A percentile compares a stretch with the other conserved stretches of the same genome.
Conservation (phyloP, 768 basidiomycete species). For the Xerocomus potaroensis region DNA sequence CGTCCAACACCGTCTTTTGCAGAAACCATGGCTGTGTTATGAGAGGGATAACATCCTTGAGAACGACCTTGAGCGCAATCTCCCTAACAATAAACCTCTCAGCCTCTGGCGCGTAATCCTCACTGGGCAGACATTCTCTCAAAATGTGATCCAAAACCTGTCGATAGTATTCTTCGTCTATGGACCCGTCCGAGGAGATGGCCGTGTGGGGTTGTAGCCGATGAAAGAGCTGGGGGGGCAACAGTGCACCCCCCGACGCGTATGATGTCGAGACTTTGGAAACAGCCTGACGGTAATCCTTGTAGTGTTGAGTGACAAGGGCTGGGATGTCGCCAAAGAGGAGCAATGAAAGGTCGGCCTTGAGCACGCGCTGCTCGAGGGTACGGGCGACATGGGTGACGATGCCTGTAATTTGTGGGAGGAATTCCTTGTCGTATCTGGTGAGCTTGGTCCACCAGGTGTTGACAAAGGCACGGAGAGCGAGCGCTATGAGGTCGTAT, state of each 20-base stretch:
- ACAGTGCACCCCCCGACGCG: slow-evolving; percentile 58
- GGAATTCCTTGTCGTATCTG: slow-evolving; percentile 77
- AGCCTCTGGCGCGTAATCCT: slow-evolving; percentile 67
- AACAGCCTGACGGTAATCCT: slow-evolving; percentile 68
- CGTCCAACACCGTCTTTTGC: slow-evolving; percentile 60
- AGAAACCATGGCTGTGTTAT: slow-evolving; percentile 91
- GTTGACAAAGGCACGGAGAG: slow-evolving; percentile 71
- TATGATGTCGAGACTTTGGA: slow-evolving; percentile 66
- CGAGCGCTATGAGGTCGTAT: slow-evolving; percentile 78
- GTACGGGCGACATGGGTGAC: slow-evolving; percentile 53
- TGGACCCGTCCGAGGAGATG: slow-evolving; percentile 54
- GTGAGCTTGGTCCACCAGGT: slow-evolving; percentile 87
- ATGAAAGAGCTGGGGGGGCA: slow-evolving; percentile 69
- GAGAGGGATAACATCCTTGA: slow-evolving; percentile 63
- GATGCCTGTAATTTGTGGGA: slow-evolving; percentile 63
- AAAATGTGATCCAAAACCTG: slow-evolving; percentile 77
- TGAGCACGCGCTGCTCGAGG: slow-evolving; percentile 54
- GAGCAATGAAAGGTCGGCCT: slow-evolving; percentile 56
- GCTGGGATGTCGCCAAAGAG: slow-evolving; percentile 59
- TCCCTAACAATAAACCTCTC: slow-evolving; percentile 86
- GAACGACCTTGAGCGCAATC: slow-evolving; percentile 71
- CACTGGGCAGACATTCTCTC: slow-evolving; percentile 63
- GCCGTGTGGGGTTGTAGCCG: slow-evolving; percentile 84
- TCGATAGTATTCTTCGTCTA: slow-evolving; percentile 75
- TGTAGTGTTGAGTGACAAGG: slow-evolving; percentile 70